These are phyloP conservation scores for Fusarium sororula DNA, from an alignment of 2,329 filamentous ascomycete genomes.

Conservation along the genomic window DNA sequence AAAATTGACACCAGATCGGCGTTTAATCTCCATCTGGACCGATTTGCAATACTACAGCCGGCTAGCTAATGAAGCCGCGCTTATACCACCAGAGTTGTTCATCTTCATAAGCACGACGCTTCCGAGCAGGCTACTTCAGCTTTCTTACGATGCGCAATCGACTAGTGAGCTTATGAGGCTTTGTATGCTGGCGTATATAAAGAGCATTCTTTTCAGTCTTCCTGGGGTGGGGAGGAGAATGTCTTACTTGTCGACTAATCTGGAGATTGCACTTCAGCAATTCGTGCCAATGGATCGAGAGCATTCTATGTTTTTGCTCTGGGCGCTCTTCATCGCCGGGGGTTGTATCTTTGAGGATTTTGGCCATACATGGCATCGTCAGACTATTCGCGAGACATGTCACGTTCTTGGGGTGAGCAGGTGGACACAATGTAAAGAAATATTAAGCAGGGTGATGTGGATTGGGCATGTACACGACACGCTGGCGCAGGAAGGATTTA, in stretches of 20 bases:
- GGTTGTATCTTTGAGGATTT: background rate
- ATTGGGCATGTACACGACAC: rapidly evolving
- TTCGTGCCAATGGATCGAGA: rapidly evolving
- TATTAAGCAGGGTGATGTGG: rapidly evolving
- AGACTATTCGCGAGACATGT: rapidly evolving
- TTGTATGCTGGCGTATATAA: background rate
- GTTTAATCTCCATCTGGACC: rapidly evolving
- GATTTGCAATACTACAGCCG: background rate
- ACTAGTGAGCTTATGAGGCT: background rate
- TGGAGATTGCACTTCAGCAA: rapidly evolving
- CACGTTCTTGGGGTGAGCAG: rapidly evolving
- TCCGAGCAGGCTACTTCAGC: background rate
- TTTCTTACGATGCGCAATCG: background rate
- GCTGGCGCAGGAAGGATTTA: background rate
- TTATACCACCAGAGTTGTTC: background rate
- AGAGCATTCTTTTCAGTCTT: background rate
- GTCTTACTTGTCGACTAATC: rapidly evolving
- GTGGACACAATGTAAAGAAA: background rate
- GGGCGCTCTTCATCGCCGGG: rapidly evolving
- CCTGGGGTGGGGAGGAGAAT: background rate
- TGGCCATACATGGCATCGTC: background rate
- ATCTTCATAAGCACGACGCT: background rate
- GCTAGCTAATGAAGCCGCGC: rapidly evolving
- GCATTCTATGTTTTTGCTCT: background rate
- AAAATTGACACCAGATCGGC: rapidly evolving